Evolutionary conservation across 257 asterid genomes (phyloP).

Genomic region (Avicennia marina): DNA sequence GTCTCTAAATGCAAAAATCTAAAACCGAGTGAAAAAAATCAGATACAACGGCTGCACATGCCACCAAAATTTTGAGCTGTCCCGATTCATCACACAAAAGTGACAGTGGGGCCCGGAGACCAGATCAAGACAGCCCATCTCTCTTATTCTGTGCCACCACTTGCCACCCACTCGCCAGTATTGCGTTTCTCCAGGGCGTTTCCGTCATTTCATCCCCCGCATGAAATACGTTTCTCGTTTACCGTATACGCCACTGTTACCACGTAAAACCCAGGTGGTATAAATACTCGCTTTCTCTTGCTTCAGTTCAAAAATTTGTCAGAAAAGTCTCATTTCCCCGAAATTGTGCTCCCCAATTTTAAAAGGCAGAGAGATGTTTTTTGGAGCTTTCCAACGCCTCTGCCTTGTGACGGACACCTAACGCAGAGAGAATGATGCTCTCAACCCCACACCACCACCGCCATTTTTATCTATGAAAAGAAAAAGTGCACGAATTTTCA

Average conservation of each 20-base stretch:
- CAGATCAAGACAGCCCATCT: slow-evolving; percentile 26
- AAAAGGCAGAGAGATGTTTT: slow-evolving; percentile 24
- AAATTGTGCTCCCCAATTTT: slow-evolving; percentile 7
- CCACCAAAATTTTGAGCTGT: slow-evolving; percentile 38
- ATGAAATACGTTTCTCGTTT: no score
- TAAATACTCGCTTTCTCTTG: no score
- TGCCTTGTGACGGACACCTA: slow-evolving; percentile 43
- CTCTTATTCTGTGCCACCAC: slow-evolving; percentile 28
- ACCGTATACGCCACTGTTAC: no score
- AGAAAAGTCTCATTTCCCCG: neutral
- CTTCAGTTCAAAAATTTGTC: no score
- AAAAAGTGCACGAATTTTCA: slow-evolving; percentile 16
- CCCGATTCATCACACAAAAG: slow-evolving; percentile 25
- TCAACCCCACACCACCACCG: slow-evolving; percentile 16
- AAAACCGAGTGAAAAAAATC: slow-evolving; percentile 10
- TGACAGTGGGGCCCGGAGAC: slow-evolving; percentile 36
- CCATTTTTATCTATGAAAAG: slow-evolving; percentile 11
- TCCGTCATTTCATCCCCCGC: slow-evolving; percentile 18
- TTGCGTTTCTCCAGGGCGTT: slow-evolving; percentile 17
- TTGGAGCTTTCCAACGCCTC: slow-evolving; percentile 45
- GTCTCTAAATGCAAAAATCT: no score
- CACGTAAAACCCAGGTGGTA: no score
- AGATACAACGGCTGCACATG: slow-evolving; percentile 24
- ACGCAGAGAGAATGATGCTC: slow-evolving; percentile 23
- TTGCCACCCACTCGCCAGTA: slow-evolving; percentile 18